A percentile compares a stretch with the other conserved stretches of the same genome.
Conservation (phyloP, 2,329 filamentous ascomycete species). For the Fusarium austroafricanum region DNA sequence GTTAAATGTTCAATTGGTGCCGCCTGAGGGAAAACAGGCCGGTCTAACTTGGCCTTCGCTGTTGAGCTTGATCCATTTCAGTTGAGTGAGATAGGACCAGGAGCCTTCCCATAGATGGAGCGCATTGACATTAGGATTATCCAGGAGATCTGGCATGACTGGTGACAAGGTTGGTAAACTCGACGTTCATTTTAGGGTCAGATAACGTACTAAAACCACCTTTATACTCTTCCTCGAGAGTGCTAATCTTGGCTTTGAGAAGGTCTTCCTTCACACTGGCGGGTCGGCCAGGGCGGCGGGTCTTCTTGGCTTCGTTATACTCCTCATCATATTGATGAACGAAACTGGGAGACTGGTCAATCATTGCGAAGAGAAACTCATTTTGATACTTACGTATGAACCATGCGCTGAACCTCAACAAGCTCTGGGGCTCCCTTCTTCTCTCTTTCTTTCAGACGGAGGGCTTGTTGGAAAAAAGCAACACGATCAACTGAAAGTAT, state of each 20-base stretch:
- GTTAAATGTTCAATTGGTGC: slow-evolving; percentile 23
- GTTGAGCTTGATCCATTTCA: slow-evolving; percentile 82
- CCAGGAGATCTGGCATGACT: slow-evolving; percentile 81
- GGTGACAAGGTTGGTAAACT: slow-evolving; percentile 23
- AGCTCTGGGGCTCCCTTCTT: slow-evolving; percentile 64
- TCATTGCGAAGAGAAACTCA: not conserved
- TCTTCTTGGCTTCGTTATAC: slow-evolving; percentile 71
- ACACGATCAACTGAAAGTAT: slow-evolving; percentile 52
- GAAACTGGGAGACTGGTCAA: slow-evolving; percentile 57
- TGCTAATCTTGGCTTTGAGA: slow-evolving; percentile 75
- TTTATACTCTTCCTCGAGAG: slow-evolving; percentile 82
- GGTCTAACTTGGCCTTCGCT: slow-evolving; percentile 72
- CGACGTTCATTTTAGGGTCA: not conserved
- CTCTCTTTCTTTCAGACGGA: slow-evolving; percentile 60
- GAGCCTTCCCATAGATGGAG: slow-evolving; percentile 83
- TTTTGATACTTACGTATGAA: slow-evolving; percentile 64
- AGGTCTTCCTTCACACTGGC: slow-evolving; percentile 81
- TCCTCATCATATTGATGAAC: slow-evolving; percentile 79
- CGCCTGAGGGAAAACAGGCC: slow-evolving; percentile 80
- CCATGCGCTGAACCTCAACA: slow-evolving; percentile 69
- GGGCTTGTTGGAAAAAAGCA: slow-evolving; percentile 75
- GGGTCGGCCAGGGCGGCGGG: slow-evolving; percentile 82
- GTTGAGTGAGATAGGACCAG: slow-evolving; percentile 81
- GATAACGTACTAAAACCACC: slow-evolving; percentile 79
- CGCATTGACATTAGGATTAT: slow-evolving; percentile 71